A percentile compares a stretch with the other conserved stretches of the same genome.
These are phyloP conservation scores for Globisporangium spinosum DNA, from an alignment of 352 stramenopile genomes.

Conservation along the genomic window DNA sequence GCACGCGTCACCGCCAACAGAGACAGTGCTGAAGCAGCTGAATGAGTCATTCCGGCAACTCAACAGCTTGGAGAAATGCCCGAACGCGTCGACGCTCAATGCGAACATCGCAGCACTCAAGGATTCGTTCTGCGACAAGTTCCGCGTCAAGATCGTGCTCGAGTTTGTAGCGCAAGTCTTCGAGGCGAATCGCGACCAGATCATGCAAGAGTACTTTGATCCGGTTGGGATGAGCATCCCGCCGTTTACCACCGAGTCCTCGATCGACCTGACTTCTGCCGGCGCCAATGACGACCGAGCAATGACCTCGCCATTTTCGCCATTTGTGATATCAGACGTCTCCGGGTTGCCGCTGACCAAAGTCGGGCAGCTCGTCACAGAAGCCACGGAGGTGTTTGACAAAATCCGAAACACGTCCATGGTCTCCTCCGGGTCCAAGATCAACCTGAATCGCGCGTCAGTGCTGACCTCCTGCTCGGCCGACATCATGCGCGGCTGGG, in stretches of 20 bases:
- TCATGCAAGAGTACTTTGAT: constrained; percentile 72
- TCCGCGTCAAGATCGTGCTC: constrained; percentile 57
- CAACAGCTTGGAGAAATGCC: constrained; percentile 61
- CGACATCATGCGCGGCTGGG: constrained; percentile 49
- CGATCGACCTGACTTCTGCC: constrained; percentile 15
- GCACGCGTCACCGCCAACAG: constrained; percentile 38
- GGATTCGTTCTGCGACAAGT: constrained; percentile 58
- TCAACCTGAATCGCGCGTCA: constrained; percentile 41
- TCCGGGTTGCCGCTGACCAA: constrained; percentile 26
- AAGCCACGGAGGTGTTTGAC: constrained; percentile 51
- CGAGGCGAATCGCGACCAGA: constrained; percentile 28
- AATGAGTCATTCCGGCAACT: constrained; percentile 67
- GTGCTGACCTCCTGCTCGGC: constrained; percentile 45
- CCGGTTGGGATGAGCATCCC: constrained; percentile 33
- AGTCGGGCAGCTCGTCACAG: constrained; percentile 37
- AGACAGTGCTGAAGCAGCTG: constrained; percentile 40
- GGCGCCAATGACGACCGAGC: constrained; percentile 3
- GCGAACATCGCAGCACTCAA: constrained; percentile 65
- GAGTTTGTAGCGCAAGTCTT: constrained; percentile 47
- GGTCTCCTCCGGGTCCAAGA: constrained; percentile 68
- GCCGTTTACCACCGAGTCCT: constrained; percentile 26
- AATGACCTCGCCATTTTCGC: neutral
- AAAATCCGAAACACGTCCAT: constrained; percentile 62
- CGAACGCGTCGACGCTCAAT: constrained; percentile 59
- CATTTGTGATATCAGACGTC: constrained; percentile 6